Base-by-base conservation (phyloP, 163 green algal genomes). In the Scenedesmus sp. region DNA sequence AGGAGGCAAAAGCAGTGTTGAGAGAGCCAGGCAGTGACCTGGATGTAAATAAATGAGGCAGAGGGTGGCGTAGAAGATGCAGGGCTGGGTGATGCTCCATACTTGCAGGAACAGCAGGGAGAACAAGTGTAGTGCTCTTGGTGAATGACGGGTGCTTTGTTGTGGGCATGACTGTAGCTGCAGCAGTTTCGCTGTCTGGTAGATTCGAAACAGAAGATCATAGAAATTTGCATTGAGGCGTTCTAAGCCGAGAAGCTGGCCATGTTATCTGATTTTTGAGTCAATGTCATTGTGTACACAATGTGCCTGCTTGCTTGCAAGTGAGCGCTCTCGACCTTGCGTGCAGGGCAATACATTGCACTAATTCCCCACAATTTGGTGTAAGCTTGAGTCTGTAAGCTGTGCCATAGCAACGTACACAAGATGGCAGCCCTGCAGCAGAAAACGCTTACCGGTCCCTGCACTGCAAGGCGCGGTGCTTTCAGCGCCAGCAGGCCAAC, bases 1-100 rank as follows among this genome's bases (percentile, higher is more conserved):
- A 90, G 46, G 42, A 90, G 70, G 85, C 49, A 84, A 35, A 84
- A 59, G 70, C 85, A 83, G n/a, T 90, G 33, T 2, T 78, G 16
- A 30, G 30, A 81, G 35, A 87, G 24, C 35, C 30, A 35, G 51
- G 13, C 30, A 76, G 30, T 40, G 82, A 68, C 18, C 6, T 49
- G 7, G 82, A 78, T 6, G 35, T 10, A 42, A 78, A 78, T 79
- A 24, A 53, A 76, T n/a, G 82, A 87, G 40, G 65, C 65, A 40
- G 72, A n/a, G n/a, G 72, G 16, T 30, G 72, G 26, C 2, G 70
- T 18, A 43, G 70, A 49, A 13, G 56, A 35, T 40, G 40, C 37
- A 42, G 72, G 72, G 35, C n/a, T 76, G 35, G 33, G 37, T 44
- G 72, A 81, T 30, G 72, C 49, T 30, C 13, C 5, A 35, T 44